These are phyloP conservation scores for Cercospora sp. DNA, from an alignment of 2,329 filamentous ascomycete species.

Conservation along the genomic window DNA sequence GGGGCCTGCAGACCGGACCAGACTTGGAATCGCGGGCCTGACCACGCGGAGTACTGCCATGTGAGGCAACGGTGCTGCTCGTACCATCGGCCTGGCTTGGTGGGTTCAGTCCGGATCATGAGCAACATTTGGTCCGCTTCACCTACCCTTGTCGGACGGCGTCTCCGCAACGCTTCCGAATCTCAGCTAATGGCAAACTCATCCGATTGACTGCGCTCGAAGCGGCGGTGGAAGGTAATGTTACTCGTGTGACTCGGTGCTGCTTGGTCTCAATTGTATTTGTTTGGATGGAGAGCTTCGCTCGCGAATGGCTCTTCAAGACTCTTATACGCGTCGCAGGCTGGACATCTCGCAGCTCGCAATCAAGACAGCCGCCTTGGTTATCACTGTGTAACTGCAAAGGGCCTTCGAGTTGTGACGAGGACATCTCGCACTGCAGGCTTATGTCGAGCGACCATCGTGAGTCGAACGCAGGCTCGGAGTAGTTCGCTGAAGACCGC, in stretches of 20 bases:
- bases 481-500: conserved; percentile 16
- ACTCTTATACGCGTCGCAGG: not conserved
- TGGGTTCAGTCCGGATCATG: not conserved
- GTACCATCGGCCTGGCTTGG: not conserved
- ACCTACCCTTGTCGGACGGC: not conserved
- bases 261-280: not conserved
- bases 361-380: not conserved
- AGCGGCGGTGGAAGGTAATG: not conserved
- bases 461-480: conserved; percentile 12
- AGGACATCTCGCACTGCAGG: conserved; percentile 10
- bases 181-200: conserved; percentile 15
- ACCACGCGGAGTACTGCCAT: not conserved
- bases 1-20: not conserved
- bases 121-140: not conserved
- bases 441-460: conserved; percentile 21
- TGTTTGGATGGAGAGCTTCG: not conserved
- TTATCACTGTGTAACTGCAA: conserved; percentile 14
- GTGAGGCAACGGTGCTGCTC: not conserved
- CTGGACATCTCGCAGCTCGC: not conserved
- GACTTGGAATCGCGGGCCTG: not conserved
- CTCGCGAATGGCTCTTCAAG: not conserved
- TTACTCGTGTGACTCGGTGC: not conserved
- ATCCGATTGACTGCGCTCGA: conserved; percentile 4
- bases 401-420: not conserved
- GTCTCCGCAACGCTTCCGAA: conserved; percentile 4